Percentiles rank a stretch among this genome's conserved stretches.
These are phyloP conservation scores for Phlyctochytrium arcticum DNA, from an alignment of 192 early-diverging fungal species.

Conservation along the genomic window DNA sequence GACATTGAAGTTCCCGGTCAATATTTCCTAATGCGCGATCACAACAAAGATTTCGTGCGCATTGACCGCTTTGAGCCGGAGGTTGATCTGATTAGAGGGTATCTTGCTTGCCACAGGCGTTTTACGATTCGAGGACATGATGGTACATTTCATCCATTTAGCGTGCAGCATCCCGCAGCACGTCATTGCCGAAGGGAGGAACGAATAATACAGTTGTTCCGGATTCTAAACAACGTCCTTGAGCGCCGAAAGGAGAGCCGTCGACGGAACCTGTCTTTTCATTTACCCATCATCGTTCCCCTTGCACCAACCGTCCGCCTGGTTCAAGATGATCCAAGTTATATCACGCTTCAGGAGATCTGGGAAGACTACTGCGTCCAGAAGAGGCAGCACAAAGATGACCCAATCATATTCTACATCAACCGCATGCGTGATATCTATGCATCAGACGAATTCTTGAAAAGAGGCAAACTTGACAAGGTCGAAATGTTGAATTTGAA, in stretches of 20 bases:
- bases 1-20: slow-evolving; percentile 99
- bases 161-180: slow-evolving; percentile 91
- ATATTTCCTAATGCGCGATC: slow-evolving; percentile 80
- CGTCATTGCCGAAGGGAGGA: slow-evolving; percentile 91
- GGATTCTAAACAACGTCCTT: slow-evolving; percentile 82
- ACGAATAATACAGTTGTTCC: slow-evolving; percentile 90
- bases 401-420: slow-evolving; percentile 77
- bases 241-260: slow-evolving; percentile 80
- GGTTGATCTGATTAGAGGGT: slow-evolving; percentile 77
- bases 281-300: slow-evolving; percentile 88
- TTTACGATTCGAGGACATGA: slow-evolving; percentile 89
- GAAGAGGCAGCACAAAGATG: slow-evolving; percentile 77
- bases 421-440: slow-evolving; percentile 66
- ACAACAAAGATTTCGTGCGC: slow-evolving; percentile 85
- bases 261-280: slow-evolving; percentile 72
- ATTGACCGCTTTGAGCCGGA: slow-evolving; percentile 94
- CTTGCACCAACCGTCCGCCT: slow-evolving; percentile 89
- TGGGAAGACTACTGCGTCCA: slow-evolving; percentile 84
- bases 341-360: slow-evolving; percentile 86
- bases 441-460: slow-evolving; percentile 37
- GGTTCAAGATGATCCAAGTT: slow-evolving; percentile 87
- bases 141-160: slow-evolving; percentile 84
- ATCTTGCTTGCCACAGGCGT: slow-evolving; percentile 68
- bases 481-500: slow-evolving; percentile 71
- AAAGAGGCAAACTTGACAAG: slow-evolving; percentile 51